Conservation (phyloP, 1,284 basidiomycete genomes). For the Tilletia indica region DNA sequence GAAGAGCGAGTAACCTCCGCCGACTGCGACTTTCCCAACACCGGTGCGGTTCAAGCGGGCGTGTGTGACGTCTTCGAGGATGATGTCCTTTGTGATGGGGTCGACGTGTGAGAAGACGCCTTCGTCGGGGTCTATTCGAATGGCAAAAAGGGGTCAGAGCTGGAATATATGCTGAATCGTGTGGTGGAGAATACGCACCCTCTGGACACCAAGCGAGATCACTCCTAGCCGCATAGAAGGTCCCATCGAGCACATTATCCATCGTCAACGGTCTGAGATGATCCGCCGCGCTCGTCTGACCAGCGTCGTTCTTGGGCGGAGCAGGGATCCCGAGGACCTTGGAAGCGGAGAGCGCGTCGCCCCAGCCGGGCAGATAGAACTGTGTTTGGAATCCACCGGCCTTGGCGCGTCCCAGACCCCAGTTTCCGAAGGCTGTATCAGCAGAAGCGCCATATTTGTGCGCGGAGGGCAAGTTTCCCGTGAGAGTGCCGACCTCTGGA, state of each 20-base stretch:
- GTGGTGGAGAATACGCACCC: not conserved
- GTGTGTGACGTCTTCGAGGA: constrained; percentile 48
- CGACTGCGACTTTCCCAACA: constrained; percentile 34
- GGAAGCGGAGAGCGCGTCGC: constrained; percentile 25
- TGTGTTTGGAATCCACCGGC: constrained; percentile 28
- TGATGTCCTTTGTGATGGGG: constrained; percentile 34
- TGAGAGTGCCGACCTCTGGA: not conserved
- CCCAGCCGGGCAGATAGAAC: constrained; percentile 35
- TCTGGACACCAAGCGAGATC: constrained; percentile 2
- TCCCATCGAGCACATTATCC: not conserved
- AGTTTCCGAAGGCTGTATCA: constrained; percentile 30
- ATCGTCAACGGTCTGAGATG: not conserved
- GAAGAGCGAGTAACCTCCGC: constrained; percentile 37
- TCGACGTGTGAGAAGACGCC: constrained; percentile 48
- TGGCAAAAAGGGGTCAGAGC: constrained; percentile 18
- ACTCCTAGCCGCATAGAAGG: constrained; percentile 5
- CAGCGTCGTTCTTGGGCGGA: constrained; percentile 8
- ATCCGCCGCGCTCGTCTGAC: not conserved
- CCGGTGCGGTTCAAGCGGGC: constrained; percentile 35
- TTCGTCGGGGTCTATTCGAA: constrained; percentile 35
- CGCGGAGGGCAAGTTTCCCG: constrained; percentile 9
- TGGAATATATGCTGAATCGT: constrained; percentile 21
- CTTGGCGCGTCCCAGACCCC: constrained; percentile 25
- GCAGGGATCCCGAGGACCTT: not conserved
- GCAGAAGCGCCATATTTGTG: constrained; percentile 28